Evolutionary conservation across 2,329 filamentous ascomycete species (phyloP).

Genomic region (Ophiognomonia clavigignenti-juglandacearum): DNA sequence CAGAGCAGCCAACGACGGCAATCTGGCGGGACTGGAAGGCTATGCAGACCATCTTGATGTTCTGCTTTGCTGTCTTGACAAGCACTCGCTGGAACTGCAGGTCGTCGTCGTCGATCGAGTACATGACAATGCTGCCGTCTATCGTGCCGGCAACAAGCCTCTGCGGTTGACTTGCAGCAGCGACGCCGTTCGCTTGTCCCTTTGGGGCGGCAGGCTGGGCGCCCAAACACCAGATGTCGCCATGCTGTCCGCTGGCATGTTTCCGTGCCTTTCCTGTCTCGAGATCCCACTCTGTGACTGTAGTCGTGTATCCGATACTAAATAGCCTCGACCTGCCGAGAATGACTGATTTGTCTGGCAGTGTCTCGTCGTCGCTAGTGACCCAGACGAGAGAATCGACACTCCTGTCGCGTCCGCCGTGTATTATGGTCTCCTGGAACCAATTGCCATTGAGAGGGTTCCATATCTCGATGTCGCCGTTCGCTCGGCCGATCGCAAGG

Average conservation of each 20-base stretch:
- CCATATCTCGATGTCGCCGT: constrained; percentile 98
- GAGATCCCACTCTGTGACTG: constrained; percentile 93
- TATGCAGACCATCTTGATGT: constrained; percentile 84
- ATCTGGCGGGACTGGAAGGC: constrained; percentile 80
- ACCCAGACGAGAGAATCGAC: constrained; percentile 92
- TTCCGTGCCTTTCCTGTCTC: constrained; percentile 70
- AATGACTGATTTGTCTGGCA: constrained; percentile 55
- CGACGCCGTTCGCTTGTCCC: constrained; percentile 22
- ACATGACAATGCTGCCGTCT: constrained; percentile 81
- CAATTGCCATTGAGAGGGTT: constrained; percentile 78
- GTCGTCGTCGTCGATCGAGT: constrained; percentile 81
- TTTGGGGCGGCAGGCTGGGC: constrained; percentile 63
- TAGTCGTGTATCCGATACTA: constrained; percentile 90
- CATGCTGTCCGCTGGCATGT: constrained; percentile 86
- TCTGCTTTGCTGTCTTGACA: constrained; percentile 72
- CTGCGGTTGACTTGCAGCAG: constrained; percentile 16
- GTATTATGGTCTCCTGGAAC: constrained; percentile 84
- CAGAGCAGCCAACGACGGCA: constrained; percentile 88
- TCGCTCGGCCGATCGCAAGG: constrained; percentile 84
- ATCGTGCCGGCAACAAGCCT: constrained; percentile 83
- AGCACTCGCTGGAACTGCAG: constrained; percentile 75
- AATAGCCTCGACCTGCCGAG: constrained; percentile 80
- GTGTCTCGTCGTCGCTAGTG: constrained; percentile 71
- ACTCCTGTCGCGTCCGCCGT: constrained; percentile 77
- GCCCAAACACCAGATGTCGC: constrained; percentile 94